Evolutionary conservation across 371 early-diverging fungal species (phyloP).

Genomic region (Batrachochytrium dendrobatidis): DNA sequence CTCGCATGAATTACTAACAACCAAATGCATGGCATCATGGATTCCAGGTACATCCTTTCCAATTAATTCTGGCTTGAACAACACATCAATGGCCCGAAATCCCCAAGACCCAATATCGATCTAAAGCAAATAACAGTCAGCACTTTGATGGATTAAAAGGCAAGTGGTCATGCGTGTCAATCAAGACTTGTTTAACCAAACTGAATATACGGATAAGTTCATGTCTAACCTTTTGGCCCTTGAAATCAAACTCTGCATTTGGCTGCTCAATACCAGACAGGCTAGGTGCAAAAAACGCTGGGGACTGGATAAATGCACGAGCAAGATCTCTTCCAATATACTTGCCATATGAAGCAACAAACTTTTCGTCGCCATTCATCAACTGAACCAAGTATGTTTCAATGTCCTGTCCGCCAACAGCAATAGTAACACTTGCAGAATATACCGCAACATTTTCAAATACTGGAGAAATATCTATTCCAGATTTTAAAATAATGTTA

Average conservation of each 20-base stretch:
- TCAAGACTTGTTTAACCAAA: background rate
- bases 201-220: background rate
- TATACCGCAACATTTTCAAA: conserved; percentile 58
- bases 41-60: conserved; percentile 41
- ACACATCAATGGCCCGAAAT: conserved; percentile 49
- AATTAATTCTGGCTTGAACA: conserved; percentile 55
- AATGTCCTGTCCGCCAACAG: conserved; percentile 63
- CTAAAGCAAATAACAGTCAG: conserved; percentile 16
- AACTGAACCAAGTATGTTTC: conserved; percentile 51
- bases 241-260: conserved; percentile 37
- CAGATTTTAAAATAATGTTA: background rate
- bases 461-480: conserved; percentile 62
- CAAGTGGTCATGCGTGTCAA: background rate
- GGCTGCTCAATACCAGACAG: background rate
- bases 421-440: conserved; percentile 51
- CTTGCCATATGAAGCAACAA: conserved; percentile 44
- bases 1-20: conserved; percentile 57
- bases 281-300: conserved; percentile 45
- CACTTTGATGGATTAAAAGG: background rate
- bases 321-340: conserved; percentile 34
- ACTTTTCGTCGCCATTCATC: conserved; percentile 46
- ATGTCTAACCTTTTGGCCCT: conserved; percentile 55
- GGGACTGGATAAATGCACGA: conserved; percentile 50
- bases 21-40: conserved; percentile 56
- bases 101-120: conserved; percentile 56